These are phyloP conservation scores for Puccinia polysora DNA, from an alignment of 1,284 basidiomycete genomes.

Conservation along the genomic window DNA sequence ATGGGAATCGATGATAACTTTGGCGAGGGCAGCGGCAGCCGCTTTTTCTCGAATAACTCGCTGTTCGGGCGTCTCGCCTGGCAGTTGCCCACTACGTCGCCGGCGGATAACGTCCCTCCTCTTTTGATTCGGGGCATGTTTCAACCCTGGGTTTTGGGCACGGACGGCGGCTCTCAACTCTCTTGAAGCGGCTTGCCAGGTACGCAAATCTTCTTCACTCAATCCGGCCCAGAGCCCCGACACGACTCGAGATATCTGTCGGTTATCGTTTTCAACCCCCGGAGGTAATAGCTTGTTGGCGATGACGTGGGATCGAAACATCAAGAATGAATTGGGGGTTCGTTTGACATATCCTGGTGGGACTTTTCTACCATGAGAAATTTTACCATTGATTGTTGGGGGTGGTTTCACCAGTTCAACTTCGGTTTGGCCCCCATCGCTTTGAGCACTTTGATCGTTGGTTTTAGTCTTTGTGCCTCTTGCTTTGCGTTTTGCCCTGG, in stretches of 20 bases:
- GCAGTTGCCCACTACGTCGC: conserved; percentile 32
- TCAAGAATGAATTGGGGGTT: conserved; percentile 89
- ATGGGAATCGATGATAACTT: conserved; percentile 30
- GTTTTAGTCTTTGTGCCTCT: conserved; percentile 3
- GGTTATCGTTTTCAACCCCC: conserved; percentile 75
- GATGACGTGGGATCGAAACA: conserved; percentile 85
- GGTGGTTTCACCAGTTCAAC: conserved; percentile 41
- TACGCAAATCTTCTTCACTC: conserved; percentile 34
- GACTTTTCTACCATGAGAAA: conserved; percentile 40
- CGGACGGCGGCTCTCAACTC: conserved; percentile 31
- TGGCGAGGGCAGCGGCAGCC: conserved; percentile 25
- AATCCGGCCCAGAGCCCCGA: conserved; percentile 38
- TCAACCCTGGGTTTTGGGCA: conserved; percentile 32
- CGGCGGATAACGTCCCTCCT: conserved; percentile 30
- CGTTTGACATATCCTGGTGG: conserved; percentile 74
- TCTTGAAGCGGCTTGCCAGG: conserved; percentile 37
- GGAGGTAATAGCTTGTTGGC: conserved; percentile 70
- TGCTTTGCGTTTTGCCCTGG: conserved; percentile 4
- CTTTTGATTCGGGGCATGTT: conserved; percentile 39
- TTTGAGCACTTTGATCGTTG: neutral
- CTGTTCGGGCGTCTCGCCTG: conserved; percentile 42
- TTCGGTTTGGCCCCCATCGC: conserved; percentile 1
- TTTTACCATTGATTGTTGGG: conserved; percentile 42
- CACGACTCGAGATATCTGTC: conserved; percentile 55
- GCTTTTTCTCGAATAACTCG: conserved; percentile 38